Conservation (phyloP, 345 rosid genomes). For the Gossypium mustelinum region DNA sequence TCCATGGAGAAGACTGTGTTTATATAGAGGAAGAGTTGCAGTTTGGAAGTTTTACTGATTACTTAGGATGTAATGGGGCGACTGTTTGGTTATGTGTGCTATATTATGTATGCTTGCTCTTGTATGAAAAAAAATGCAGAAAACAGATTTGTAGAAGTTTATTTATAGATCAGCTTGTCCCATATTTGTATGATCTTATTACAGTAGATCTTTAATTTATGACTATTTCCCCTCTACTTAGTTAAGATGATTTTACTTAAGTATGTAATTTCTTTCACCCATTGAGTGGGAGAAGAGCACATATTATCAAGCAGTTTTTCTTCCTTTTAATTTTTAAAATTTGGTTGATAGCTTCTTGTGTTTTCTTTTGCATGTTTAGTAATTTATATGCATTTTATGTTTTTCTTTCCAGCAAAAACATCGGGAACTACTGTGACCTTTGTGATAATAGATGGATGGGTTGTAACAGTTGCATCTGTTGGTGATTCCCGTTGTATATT, state of each 20-base stretch:
- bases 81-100: not conserved
- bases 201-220: not conserved
- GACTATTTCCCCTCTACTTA: not conserved
- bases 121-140: not conserved
- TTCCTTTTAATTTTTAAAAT: not conserved
- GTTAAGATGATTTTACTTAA: not conserved
- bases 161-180: not conserved
- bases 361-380: not conserved
- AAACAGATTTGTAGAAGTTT: not conserved
- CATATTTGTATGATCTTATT: not conserved
- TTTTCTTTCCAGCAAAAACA: conserved; percentile 50
- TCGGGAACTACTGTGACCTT: conserved; percentile 97
- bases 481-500: conserved; percentile 98
- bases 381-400: not conserved
- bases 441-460: conserved; percentile 89
- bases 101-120: not conserved
- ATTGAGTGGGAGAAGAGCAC: not conserved
- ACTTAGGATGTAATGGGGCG: not conserved
- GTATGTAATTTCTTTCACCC: not conserved
- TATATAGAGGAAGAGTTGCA: not conserved
- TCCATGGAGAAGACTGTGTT: not conserved
- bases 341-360: not conserved
- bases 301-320: not conserved
- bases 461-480: conserved; percentile 92
- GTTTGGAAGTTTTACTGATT: not conserved